These are phyloP conservation scores for Corylus americana DNA, from an alignment of 306 rosid genomes.

Conservation along the genomic window DNA sequence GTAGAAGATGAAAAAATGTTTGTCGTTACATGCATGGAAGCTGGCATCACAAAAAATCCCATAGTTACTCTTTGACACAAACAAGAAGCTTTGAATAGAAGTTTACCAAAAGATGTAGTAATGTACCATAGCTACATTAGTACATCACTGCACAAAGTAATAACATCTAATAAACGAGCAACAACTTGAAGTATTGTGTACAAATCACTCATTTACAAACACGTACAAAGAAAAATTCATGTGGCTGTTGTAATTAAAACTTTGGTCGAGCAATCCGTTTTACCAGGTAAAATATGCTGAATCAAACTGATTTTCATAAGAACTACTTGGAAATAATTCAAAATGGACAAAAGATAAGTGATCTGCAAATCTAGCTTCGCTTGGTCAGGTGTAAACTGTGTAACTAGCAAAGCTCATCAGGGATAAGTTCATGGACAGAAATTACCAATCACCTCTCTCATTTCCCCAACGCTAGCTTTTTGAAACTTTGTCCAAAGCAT, in stretches of 20 bases:
- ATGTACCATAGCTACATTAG: background rate
- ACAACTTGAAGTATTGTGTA: background rate
- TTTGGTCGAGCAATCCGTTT: background rate
- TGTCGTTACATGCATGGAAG: too few species aligned
- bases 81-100: background rate
- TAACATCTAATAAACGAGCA: background rate
- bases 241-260: background rate
- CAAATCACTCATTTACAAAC: background rate
- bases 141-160: too few species aligned
- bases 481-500: slow-evolving; percentile 65
- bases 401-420: background rate
- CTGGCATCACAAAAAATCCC: too few species aligned
- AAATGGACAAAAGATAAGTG: slow-evolving; percentile 5
- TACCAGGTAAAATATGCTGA: background rate
- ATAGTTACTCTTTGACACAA: background rate
- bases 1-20: too few species aligned
- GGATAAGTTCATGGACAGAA: slow-evolving; percentile 7
- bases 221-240: background rate
- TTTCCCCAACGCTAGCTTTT: slow-evolving; percentile 37
- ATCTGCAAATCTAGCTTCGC: slow-evolving; percentile 25
- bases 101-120: background rate
- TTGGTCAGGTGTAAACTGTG: slow-evolving; percentile 1
- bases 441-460: slow-evolving; percentile 10
- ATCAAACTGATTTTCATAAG: background rate
- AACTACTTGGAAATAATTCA: background rate